These are phyloP conservation scores for Aspergillus ustus DNA, from an alignment of 2,329 filamentous ascomycete species.

Conservation along the genomic window DNA sequence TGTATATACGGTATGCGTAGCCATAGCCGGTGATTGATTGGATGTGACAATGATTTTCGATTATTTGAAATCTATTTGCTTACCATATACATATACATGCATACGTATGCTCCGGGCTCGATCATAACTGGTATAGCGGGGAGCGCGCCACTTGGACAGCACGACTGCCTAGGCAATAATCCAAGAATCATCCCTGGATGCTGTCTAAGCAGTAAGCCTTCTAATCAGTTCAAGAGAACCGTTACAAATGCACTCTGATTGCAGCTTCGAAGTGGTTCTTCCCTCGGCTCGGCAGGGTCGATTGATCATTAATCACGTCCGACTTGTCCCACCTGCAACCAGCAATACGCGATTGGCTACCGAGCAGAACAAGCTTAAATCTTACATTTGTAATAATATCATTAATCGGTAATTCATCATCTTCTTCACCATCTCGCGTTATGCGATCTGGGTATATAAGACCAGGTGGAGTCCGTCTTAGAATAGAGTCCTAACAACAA, in stretches of 20 bases:
- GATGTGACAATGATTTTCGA: too few species aligned
- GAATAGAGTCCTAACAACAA: not conserved
- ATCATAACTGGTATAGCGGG: too few species aligned
- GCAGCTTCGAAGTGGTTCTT: not conserved
- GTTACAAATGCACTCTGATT: too few species aligned
- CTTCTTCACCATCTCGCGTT: not conserved
- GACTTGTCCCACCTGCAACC: not conserved
- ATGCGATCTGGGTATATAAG: too few species aligned
- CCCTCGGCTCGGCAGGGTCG: not conserved
- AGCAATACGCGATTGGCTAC: not conserved
- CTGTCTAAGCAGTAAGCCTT: not conserved
- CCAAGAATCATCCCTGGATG: too few species aligned
- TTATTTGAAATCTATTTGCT: too few species aligned
- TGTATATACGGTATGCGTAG: too few species aligned
- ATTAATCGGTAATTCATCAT: not conserved
- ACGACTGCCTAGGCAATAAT: too few species aligned
- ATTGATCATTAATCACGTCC: not conserved
- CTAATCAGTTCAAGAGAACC: not conserved
- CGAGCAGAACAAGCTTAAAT: not conserved
- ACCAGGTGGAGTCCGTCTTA: not conserved
- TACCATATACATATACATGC: too few species aligned
- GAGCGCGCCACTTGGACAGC: too few species aligned
- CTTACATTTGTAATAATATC: not conserved
- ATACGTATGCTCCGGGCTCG: too few species aligned
- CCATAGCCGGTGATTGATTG: too few species aligned